Evolutionary conservation across 345 rosid species (phyloP).

Genomic region (Brassica cretica): DNA sequence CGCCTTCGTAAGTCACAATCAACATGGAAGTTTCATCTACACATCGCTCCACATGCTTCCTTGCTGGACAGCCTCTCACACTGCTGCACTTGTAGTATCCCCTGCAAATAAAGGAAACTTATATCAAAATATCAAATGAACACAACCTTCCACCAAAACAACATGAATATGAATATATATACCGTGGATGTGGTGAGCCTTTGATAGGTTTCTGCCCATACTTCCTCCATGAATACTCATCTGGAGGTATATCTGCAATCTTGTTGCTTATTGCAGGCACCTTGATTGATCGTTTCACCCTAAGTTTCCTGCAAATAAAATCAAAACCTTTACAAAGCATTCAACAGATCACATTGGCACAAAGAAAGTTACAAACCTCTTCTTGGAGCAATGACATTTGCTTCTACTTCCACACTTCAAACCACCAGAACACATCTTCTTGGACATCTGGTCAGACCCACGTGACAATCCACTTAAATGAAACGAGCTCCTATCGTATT

Average conservation of each 20-base stretch:
- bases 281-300: constrained; percentile 67
- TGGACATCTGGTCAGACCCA: constrained; percentile 49
- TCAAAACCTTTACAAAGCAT: constrained; percentile 11
- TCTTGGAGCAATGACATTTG: constrained; percentile 82
- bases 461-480: constrained; percentile 58
- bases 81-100: constrained; percentile 88
- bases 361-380: constrained; percentile 46
- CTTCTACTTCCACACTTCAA: constrained; percentile 55
- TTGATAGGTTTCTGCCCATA: constrained; percentile 88
- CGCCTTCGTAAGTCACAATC: constrained; percentile 77
- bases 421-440: constrained; percentile 60
- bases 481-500: constrained; percentile 53
- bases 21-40: constrained; percentile 74
- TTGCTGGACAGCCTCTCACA: constrained; percentile 80
- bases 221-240: constrained; percentile 86
- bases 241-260: constrained; percentile 83
- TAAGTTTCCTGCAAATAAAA: constrained; percentile 52
- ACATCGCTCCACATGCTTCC: constrained; percentile 88
- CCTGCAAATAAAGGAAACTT: constrained; percentile 41
- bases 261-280: constrained; percentile 86
- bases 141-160: not conserved
- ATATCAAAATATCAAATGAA: not conserved
- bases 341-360: not conserved
- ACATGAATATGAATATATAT: not conserved
- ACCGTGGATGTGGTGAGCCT: constrained; percentile 88